phyloP scores from a whole-genome alignment of 75 land plant genomes.

The Selaginella tamariscina region DNA sequence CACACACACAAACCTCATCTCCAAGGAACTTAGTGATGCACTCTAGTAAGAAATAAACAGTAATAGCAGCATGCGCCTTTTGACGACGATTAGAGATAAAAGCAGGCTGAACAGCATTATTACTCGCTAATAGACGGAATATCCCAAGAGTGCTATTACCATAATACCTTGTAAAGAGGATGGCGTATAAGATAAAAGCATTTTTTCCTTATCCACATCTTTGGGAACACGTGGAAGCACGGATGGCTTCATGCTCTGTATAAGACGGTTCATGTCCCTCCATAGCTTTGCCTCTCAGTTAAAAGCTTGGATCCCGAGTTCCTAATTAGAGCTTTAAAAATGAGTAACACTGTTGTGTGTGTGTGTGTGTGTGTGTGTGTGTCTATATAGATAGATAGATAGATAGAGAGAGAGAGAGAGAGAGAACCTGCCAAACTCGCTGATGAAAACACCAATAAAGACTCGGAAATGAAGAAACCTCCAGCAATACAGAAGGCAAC shows the following conservation, averaged over 20 bases:
- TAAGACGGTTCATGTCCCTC: slow-evolving; percentile 30
- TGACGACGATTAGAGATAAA: not conserved
- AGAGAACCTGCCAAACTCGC: slow-evolving; percentile 34
- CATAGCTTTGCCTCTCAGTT: slow-evolving; percentile 34
- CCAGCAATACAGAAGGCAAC: slow-evolving; percentile 18
- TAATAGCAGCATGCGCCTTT: slow-evolving; percentile 13
- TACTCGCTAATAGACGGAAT: slow-evolving; percentile 22
- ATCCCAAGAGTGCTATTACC: slow-evolving; percentile 10
- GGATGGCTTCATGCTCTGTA: slow-evolving; percentile 20
- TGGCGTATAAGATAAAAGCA: slow-evolving; percentile 15
- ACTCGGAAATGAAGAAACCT: slow-evolving; percentile 25
- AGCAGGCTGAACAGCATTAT: not conserved
- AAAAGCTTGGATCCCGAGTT: slow-evolving; percentile 29
- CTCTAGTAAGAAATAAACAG: slow-evolving; percentile 15
- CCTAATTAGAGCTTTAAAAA: no score
- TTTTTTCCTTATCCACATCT: not conserved
- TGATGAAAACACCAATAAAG: slow-evolving; percentile 31
- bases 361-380: no score
- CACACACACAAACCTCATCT: slow-evolving; percentile 15
- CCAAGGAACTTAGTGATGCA: slow-evolving; percentile 18
- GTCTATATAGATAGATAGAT: no score
- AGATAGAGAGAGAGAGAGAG: no score
- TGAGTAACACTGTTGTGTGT: no score
- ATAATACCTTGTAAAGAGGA: slow-evolving; percentile 13
- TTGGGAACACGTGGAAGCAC: slow-evolving; percentile 11